Evolutionary conservation across 164 flowering plant genomes (phyloP).

Genomic region (Magnolia sinica): DNA sequence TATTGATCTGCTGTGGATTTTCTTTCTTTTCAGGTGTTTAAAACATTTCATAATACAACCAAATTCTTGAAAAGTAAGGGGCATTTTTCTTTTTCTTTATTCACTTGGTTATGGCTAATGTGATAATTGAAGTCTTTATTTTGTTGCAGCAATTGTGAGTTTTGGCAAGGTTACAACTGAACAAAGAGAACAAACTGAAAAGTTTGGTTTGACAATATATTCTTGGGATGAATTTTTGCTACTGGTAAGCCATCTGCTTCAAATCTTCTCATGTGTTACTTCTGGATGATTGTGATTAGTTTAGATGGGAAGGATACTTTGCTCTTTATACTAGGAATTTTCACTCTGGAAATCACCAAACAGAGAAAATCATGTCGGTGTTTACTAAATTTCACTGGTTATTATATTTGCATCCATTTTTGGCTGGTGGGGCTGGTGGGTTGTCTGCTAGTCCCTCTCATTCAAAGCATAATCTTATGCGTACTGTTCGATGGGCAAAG

Average conservation of each 20-base stretch:
- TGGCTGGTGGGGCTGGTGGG: background rate
- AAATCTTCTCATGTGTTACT: background rate
- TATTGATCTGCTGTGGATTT: background rate
- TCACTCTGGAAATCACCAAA: background rate
- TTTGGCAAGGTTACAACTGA: constrained; percentile 75
- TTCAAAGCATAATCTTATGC: no score
- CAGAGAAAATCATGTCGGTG: background rate
- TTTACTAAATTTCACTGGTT: background rate
- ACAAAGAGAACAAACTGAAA: constrained; percentile 54
- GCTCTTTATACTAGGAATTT: background rate
- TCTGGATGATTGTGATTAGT: background rate
- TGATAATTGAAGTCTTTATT: background rate
- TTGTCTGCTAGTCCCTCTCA: no score
- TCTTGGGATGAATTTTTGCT: constrained; percentile 84
- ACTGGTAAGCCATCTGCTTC: constrained; percentile 46
- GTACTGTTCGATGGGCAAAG: background rate
- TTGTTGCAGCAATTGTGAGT: constrained; percentile 73
- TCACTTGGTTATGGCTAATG: background rate
- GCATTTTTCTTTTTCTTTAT: background rate
- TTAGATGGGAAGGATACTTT: background rate
- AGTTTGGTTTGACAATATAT: constrained; percentile 54
- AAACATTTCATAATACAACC: constrained; percentile 63
- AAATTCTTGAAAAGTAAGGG: constrained; percentile 70
- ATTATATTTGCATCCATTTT: background rate
- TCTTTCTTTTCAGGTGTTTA: constrained; percentile 57